phyloP scores from a whole-genome alignment of 2,329 filamentous ascomycete species.

The Aspergillus sp. region DNA sequence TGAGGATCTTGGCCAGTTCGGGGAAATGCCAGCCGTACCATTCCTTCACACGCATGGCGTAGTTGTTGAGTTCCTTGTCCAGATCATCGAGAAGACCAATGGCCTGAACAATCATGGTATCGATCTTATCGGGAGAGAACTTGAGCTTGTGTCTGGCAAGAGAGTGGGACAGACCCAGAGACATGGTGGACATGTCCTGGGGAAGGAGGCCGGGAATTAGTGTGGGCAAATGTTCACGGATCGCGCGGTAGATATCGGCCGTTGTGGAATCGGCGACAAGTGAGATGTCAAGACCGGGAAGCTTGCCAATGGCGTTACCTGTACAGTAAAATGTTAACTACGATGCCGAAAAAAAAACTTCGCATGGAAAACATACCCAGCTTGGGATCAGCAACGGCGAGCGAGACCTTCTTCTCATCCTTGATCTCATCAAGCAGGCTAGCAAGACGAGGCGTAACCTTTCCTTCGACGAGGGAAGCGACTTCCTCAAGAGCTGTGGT shows the following conservation, averaged over 20 bases:
- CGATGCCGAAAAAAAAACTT: not conserved
- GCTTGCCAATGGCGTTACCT: slow-evolving; percentile 86
- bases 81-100: slow-evolving; percentile 92
- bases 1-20: slow-evolving; percentile 94
- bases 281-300: slow-evolving; percentile 84
- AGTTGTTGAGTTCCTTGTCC: slow-evolving; percentile 98
- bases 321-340: slow-evolving; percentile 23
- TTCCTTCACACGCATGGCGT: slow-evolving; percentile 98
- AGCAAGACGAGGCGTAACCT: slow-evolving; percentile 86
- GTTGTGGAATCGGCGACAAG: slow-evolving; percentile 81
- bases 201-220: slow-evolving; percentile 87
- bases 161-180: slow-evolving; percentile 93
- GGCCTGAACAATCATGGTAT: slow-evolving; percentile 99
- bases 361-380: slow-evolving; percentile 58
- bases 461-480: slow-evolving; percentile 85
- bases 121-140: slow-evolving; percentile 98
- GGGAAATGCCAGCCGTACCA: slow-evolving; percentile 99
- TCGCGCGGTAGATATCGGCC: slow-evolving; percentile 89
- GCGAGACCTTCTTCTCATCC: slow-evolving; percentile 94
- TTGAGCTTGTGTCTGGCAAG: slow-evolving; percentile 97
- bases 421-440: slow-evolving; percentile 86
- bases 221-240: slow-evolving; percentile 86
- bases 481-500: slow-evolving; percentile 89
- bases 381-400: slow-evolving; percentile 93
- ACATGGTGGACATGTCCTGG: slow-evolving; percentile 90